Evolutionary conservation across 768 basidiomycete species (phyloP), one percentile per base, ranked within the genome.

Genomic region (Tricholoma bakamatsutake): DNA sequence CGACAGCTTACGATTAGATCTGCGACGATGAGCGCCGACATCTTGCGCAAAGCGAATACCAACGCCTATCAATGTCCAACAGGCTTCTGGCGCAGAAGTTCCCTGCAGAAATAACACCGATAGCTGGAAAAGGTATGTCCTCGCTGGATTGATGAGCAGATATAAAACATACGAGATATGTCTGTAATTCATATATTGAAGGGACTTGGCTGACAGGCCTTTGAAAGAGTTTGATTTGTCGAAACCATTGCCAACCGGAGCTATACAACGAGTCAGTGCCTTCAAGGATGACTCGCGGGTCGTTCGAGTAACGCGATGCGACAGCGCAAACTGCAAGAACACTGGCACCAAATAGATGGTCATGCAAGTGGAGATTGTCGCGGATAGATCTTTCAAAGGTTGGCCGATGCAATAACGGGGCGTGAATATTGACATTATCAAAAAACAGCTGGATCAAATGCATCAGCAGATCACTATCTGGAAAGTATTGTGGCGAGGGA

Each of bases 171-270:
- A 85, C 84, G 62, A 77, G 76, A 62, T 82, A 83, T 18, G 76
- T 76, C 65, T 95, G 91, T 21, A 95, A 69, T 61, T 90, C 88
- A 64, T 83, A 82, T 52, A 93, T 62, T 5, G 77, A 73, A 2
- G 86, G 80, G 11, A 78, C 76, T 0, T 80, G 74, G 17, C 86
- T 73, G 33, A 88, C 68, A 0, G 76, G 77, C 64, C 80, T 80
- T 56, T 81, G 77, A 52, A 85, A 75, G 56, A 81, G 74, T 52
- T 85, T 80, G 4, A 90, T 80, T 66, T 87, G 84, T 21, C 70
- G 63, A 57, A 82, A 80, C 63, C 78, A 88, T 60, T 77, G 76
- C 82, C 83, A 87, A 0, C 84, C 84, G 18, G 75, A 67, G 9
- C 80, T 80, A 24, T 76, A 71, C 4, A 77, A 68, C 8, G 73